phyloP scores from a whole-genome alignment of 2,329 filamentous ascomycete species.

The Ilyonectria mors-panacis region DNA sequence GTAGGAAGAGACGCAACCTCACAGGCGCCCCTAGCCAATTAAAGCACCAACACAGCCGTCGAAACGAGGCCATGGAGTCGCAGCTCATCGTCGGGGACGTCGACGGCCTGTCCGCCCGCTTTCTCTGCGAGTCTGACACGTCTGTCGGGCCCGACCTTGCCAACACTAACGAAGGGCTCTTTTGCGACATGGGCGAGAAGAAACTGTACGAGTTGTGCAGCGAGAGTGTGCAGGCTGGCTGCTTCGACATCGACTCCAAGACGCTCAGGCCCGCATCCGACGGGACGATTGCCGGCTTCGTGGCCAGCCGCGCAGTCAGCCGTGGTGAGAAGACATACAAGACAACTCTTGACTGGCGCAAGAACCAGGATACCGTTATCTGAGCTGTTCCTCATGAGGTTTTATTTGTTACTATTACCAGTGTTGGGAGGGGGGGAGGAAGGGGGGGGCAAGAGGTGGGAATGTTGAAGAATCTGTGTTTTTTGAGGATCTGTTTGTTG shows the following conservation, averaged over 20 bases:
- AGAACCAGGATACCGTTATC: neutral
- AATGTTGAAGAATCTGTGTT: too few species aligned
- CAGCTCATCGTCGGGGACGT: conserved; percentile 9
- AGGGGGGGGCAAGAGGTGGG: too few species aligned
- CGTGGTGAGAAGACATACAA: neutral
- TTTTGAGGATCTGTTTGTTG: too few species aligned
- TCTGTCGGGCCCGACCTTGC: conserved; percentile 4
- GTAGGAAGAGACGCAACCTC: conserved; percentile 4
- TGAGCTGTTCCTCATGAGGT: neutral
- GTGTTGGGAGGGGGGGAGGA: too few species aligned
- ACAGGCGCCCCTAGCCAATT: neutral
- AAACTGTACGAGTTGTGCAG: conserved; percentile 5
- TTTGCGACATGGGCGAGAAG: conserved; percentile 11
- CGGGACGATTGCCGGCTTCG: neutral
- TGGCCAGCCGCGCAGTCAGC: neutral
- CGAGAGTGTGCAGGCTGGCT: neutral
- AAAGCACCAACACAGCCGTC: neutral
- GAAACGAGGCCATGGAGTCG: conserved; percentile 1
- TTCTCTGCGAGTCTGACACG: conserved; percentile 10
- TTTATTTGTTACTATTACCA: too few species aligned
- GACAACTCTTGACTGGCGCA: conserved; percentile 4
- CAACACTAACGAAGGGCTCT: conserved; percentile 1
- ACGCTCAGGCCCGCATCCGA: conserved; percentile 1
- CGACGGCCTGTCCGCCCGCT: conserved; percentile 6
- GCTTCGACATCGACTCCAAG: conserved; percentile 4